phyloP scores from a whole-genome alignment of 2,329 filamentous ascomycete genomes.

The Cercospora sesami region DNA sequence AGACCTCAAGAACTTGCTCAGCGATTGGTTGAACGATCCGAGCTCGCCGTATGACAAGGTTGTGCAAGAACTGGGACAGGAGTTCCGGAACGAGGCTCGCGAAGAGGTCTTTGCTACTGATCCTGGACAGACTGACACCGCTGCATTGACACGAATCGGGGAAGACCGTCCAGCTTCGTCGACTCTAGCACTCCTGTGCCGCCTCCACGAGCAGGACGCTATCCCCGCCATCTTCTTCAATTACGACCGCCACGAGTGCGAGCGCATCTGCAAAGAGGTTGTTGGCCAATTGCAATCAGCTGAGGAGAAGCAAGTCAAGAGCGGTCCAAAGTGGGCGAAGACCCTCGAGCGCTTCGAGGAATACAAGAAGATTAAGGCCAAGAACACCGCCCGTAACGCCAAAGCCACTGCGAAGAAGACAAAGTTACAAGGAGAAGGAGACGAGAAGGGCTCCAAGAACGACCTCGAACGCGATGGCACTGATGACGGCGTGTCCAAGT shows the following conservation, averaged over 20 bases:
- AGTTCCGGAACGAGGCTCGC: constrained; percentile 29
- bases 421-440: constrained; percentile 42
- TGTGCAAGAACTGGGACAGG: constrained; percentile 50
- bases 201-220: constrained; percentile 63
- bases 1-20: constrained; percentile 59
- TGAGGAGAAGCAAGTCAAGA: constrained; percentile 59
- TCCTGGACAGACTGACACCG: not conserved
- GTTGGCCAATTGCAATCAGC: constrained; percentile 55
- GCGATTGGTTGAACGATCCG: constrained; percentile 59
- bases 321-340: constrained; percentile 60
- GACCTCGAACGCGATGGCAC: constrained; percentile 60
- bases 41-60: constrained; percentile 56
- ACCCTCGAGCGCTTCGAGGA: constrained; percentile 60
- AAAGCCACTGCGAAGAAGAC: constrained; percentile 42
- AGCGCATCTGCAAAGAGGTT: constrained; percentile 56
- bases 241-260: constrained; percentile 68
- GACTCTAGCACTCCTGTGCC: constrained; percentile 59
- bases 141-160: constrained; percentile 16
- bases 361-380: constrained; percentile 54
- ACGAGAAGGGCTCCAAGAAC: constrained; percentile 55
- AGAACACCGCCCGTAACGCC: constrained; percentile 40
- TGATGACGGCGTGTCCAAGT: constrained; percentile 55
- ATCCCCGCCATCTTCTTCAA: constrained; percentile 76
- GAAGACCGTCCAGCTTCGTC: constrained; percentile 38
- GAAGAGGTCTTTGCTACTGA: constrained; percentile 31